Evolutionary conservation across 2,329 filamentous ascomycete genomes (phyloP).

Genomic region (Talaromyces sp.): DNA sequence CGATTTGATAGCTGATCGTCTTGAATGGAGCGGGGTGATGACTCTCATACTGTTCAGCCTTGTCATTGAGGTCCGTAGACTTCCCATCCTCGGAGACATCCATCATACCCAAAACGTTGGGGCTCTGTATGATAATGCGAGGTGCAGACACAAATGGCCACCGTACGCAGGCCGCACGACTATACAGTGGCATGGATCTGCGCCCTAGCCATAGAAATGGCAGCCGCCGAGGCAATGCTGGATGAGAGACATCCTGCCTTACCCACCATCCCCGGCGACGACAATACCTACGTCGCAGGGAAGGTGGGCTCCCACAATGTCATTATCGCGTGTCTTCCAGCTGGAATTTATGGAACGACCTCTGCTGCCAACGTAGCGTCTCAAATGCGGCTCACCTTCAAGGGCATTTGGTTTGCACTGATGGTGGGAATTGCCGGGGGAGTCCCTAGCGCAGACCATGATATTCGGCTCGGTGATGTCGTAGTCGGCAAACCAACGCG

Average conservation of each 20-base stretch:
- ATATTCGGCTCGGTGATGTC: conserved; percentile 29
- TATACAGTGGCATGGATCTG: conserved; percentile 21
- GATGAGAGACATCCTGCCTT: conserved; percentile 20
- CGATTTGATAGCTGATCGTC: background rate
- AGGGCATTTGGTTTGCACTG: conserved; percentile 25
- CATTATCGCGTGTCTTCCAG: conserved; percentile 23
- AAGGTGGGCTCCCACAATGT: conserved; percentile 23
- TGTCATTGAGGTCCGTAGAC: background rate
- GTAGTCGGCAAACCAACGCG: conserved; percentile 28
- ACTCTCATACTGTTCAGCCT: background rate
- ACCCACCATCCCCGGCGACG: background rate
- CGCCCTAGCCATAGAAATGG: conserved; percentile 20
- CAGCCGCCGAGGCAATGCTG: conserved; percentile 21
- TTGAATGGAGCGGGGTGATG: background rate
- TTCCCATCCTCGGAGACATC: background rate
- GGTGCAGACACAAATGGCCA: background rate
- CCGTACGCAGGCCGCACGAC: background rate
- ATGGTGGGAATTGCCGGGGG: conserved; percentile 32
- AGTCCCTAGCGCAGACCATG: conserved; percentile 22
- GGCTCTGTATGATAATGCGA: background rate
- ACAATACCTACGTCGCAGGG: conserved; percentile 24
- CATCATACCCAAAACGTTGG: background rate
- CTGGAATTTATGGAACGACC: background rate
- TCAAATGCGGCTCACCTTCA: conserved; percentile 25
- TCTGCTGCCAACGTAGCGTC: conserved; percentile 25